Percentiles rank a stretch among this genome's conserved stretches.
These are phyloP conservation scores for Solanum gracilifrons DNA, from an alignment of 257 asterid genomes.

Conservation along the genomic window DNA sequence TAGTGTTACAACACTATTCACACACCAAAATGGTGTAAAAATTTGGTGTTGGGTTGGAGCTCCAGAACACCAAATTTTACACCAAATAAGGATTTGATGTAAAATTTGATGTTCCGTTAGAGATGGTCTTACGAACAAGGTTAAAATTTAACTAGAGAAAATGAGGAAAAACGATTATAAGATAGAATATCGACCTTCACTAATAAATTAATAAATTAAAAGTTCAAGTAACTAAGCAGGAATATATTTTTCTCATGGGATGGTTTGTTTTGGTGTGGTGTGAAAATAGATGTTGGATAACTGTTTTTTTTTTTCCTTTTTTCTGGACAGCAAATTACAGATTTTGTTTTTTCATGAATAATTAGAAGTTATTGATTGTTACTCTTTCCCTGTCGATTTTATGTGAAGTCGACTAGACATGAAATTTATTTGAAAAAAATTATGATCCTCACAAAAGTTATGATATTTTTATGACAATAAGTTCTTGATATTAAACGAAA, in stretches of 20 bases:
- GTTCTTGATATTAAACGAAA: background rate
- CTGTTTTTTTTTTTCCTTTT: background rate
- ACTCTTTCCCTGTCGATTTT: background rate
- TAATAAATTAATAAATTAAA: background rate
- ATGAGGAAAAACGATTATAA: background rate
- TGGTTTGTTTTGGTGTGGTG: background rate
- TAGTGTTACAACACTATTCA: no score
- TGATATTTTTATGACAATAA: background rate
- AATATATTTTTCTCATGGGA: background rate
- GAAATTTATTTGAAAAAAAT: background rate
- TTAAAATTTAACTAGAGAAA: background rate
- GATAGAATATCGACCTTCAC: background rate
- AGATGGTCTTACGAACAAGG: background rate
- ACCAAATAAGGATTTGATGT: no score
- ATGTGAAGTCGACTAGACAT: background rate
- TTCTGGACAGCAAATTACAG: background rate
- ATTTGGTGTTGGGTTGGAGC: no score
- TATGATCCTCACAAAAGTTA: background rate
- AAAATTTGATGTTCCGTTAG: no score
- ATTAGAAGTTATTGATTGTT: background rate
- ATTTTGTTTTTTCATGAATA: background rate
- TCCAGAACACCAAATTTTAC: no score
- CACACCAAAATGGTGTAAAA: no score
- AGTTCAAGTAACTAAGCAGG: background rate
- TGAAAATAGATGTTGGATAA: background rate